Base-by-base conservation (phyloP, 352 stramenopile genomes). In the Phytophthora ohioensis region DNA sequence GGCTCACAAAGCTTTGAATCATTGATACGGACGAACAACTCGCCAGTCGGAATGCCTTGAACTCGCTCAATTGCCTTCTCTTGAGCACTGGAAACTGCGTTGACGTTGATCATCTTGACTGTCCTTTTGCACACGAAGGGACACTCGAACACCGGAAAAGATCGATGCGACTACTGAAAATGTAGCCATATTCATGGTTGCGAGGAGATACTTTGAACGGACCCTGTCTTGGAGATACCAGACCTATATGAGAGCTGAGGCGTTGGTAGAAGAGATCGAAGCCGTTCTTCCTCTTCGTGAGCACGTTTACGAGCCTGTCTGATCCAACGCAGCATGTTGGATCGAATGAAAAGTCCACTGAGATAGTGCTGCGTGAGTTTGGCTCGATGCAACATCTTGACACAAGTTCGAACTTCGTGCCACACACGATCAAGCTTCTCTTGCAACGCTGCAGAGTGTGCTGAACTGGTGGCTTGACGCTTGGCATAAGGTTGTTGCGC, bases 351-450 rank as follows among this genome's bases (percentile, higher is more conserved):
- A 32, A 91, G 67, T 0, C 79, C 79, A 56, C 82, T 90, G 51
- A 92, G 75, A 55, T 88, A 91, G 52, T 90, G 80, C 51, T 92
- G 82, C n/a, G 82, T 90, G 71, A 90, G 76, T 55, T 87, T 88
- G 36, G 84, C 84, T 7, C 76, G 75, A 68, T 92, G 79, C 42
- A 92, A 48, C 71, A 90, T 81, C 73, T 87, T 88, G 67, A 81
- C 79, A 55, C 84, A 92, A 15, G 67, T 74, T 10, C 82, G 82
- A 32, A 90, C 77, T 62, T 92, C 84, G 13, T 82, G 78, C 82
- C 84, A 92, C 53, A 81, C 75, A 4, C 46, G 64, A 59, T 79
- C 67, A 27, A 78, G 38, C 12, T 71, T 75, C 30, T 74, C 66
- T 31, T 78, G 73, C 41, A 80, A 42, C 5, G 59, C 70, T 10